Percentiles rank a stretch among this genome's conserved stretches.
Evolutionary conservation across 2,329 filamentous ascomycete genomes (phyloP).

Genomic region (Fusarium equiseti): DNA sequence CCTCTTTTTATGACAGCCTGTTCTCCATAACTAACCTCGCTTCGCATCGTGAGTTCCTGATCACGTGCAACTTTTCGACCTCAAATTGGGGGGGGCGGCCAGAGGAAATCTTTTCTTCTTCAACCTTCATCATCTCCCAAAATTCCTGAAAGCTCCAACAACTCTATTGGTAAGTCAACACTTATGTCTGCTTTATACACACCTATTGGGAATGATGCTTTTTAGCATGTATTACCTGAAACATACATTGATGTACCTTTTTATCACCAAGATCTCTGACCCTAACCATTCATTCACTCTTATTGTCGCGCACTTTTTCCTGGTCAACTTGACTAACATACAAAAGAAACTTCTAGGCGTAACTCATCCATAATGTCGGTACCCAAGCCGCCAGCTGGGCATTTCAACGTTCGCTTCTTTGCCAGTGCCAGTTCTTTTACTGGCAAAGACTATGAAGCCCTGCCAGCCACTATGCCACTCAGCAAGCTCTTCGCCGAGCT

Average conservation of each 20-base stretch:
- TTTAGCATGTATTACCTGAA: constrained; percentile 71
- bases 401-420: constrained; percentile 87
- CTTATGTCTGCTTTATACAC: constrained; percentile 3
- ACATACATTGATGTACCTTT: constrained; percentile 66
- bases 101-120: constrained; percentile 18
- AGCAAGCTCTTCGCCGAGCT: constrained; percentile 73
- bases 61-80: constrained; percentile 30
- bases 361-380: constrained; percentile 49
- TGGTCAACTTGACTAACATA: constrained; percentile 40
- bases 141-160: constrained; percentile 20
- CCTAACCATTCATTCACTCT: constrained; percentile 44
- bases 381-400: constrained; percentile 66
- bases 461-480: constrained; percentile 75
- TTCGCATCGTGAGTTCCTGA: constrained; percentile 19
- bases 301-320: constrained; percentile 5
- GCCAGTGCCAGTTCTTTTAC: constrained; percentile 80
- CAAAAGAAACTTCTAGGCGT: constrained; percentile 21
- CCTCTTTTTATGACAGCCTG: constrained; percentile 16
- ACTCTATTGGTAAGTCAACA: constrained; percentile 52
- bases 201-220: constrained; percentile 62
- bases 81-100: constrained; percentile 42
- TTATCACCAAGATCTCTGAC: constrained; percentile 82
- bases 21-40: constrained; percentile 28
- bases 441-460: constrained; percentile 71
- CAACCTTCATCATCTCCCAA: constrained; percentile 20